Base-by-base conservation (phyloP, 768 basidiomycete genomes). In the Tylopilus intermedius region DNA sequence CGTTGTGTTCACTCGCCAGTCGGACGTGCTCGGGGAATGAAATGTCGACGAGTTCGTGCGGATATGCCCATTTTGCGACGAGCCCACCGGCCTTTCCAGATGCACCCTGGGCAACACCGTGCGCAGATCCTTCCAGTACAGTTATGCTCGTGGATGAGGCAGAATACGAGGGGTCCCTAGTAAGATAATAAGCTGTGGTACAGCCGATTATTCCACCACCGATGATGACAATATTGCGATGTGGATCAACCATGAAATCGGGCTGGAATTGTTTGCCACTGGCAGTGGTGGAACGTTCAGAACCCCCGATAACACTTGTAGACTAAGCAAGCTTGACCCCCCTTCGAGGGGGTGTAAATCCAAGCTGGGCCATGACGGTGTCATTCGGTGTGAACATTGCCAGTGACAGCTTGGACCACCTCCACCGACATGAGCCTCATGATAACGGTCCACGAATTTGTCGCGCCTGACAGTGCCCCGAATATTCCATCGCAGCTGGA, bases 171-270 rank as follows among this genome's bases (percentile, higher is more conserved):
- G 80, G 78, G 55, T 86, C 82, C 22, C 75, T 75, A 13, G 85
- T 72, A 47, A 91, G 75, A 67, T 88, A 92, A 72, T 89, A 93
- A 13, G 90, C 90, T 0, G 84, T 88, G 1, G 85, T 86, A 53
- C 85, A 83, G 8, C 92, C 92, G 38, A 93, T 86, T 58, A 94
- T 92, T 0, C 92, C 92, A 21, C 84, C 92, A 26, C 92, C 91
- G 55, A 94, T 76, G 54, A 94, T 80, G 29, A 89, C 78, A 49
- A 94, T 83, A 45, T 80, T 59, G 39, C 55, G 61, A 39, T 64
- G 50, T 21, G 50, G 54, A 2, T 44, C 24, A 14, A 32, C 13
- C 4, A 33, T 33, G 13, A 29, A 29, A 29, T 29, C 29, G 29
- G 18, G 18, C 18, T 18, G 18, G 18, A 18, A 18, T 18, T 18